A percentile compares a stretch with the other conserved stretches of the same genome.
Evolutionary conservation across 345 rosid genomes (phyloP).

Genomic region (Rhodomyrtus tomentosa): DNA sequence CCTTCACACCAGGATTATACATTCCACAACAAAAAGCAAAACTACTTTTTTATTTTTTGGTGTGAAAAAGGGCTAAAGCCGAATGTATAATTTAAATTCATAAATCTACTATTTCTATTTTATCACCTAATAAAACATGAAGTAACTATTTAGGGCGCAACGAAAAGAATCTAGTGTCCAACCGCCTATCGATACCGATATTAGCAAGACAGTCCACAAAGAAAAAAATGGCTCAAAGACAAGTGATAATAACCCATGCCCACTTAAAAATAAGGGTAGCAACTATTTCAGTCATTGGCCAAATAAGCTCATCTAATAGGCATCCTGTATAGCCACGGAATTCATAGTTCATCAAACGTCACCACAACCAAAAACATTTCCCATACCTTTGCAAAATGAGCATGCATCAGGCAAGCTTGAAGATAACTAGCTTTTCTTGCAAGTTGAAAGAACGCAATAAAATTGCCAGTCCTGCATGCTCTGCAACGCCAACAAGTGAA

Average conservation of each 20-base stretch:
- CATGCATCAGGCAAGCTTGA: conserved; percentile 99
- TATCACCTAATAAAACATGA: not conserved
- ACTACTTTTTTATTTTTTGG: not conserved
- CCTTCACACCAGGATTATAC: not conserved
- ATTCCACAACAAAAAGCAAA: not conserved
- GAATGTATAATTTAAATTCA: not conserved
- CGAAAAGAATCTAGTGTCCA: not conserved
- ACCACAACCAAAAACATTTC: conserved; percentile 3
- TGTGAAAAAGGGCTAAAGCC: not conserved
- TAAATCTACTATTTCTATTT: not conserved
- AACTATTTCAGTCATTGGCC: not conserved
- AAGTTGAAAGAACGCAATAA: conserved; percentile 80
- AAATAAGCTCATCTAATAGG: not conserved
- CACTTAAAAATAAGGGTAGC: not conserved
- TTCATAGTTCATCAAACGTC: not conserved
- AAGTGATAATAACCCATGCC: not conserved
- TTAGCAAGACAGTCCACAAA: not conserved
- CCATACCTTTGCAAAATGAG: conserved; percentile 88
- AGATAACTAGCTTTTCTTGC: conserved; percentile 86
- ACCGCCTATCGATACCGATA: not conserved
- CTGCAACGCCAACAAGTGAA: conserved; percentile 26
- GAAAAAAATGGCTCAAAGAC: not conserved
- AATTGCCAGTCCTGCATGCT: conserved; percentile 89
- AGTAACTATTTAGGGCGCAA: not conserved
- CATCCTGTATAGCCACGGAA: not conserved